Conservation (phyloP, 2,329 filamentous ascomycete species). For the Cryphonectria naterciae region DNA sequence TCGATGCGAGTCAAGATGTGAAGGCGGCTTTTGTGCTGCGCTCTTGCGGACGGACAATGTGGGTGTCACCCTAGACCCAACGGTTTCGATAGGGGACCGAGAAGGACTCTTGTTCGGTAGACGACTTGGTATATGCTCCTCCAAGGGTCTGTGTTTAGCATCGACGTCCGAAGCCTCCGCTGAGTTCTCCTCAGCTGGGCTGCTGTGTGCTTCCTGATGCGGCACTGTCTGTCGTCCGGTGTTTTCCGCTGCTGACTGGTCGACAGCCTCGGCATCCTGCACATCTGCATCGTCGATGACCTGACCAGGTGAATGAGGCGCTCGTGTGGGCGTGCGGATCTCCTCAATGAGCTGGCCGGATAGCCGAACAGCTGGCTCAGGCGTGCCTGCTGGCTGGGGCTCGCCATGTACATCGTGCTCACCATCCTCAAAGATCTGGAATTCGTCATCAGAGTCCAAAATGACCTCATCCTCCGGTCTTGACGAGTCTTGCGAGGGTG, state of each 20-base stretch:
- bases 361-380: conserved; percentile 32
- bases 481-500: conserved; percentile 11
- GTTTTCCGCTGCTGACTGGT: background rate
- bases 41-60: background rate
- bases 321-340: background rate
- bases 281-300: background rate
- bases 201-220: background rate
- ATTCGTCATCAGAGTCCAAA: conserved; percentile 55
- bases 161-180: background rate
- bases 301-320: background rate
- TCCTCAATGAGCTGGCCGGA: background rate
- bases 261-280: background rate
- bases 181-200: background rate
- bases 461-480: conserved; percentile 43
- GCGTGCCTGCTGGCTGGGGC: conserved; percentile 30
- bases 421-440: conserved; percentile 38
- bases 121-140: background rate
- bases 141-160: background rate
- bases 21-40: background rate
- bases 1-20: conserved; percentile 1
- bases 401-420: background rate
- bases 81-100: background rate
- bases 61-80: background rate
- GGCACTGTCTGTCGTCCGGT: background rate
- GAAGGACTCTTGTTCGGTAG: background rate